Evolutionary conservation across 257 asterid genomes (phyloP).

Genomic region (Agastache rugosa): DNA sequence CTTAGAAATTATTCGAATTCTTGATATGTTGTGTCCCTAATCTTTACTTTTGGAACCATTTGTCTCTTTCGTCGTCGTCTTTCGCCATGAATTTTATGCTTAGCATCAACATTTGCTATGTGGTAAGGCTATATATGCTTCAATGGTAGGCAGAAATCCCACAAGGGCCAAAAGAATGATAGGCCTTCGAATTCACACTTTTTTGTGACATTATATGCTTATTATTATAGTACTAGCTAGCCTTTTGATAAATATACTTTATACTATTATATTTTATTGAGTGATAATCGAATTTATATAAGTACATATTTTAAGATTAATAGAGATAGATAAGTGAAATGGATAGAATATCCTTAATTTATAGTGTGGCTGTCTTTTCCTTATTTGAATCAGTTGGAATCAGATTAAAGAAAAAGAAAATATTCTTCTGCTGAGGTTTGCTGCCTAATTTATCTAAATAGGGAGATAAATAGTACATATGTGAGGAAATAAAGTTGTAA

Average conservation of each 20-base stretch:
- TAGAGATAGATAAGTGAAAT: neutral
- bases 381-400: constrained; percentile 32
- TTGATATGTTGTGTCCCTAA: constrained; percentile 13
- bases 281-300: constrained; percentile 4
- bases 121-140: constrained; percentile 14
- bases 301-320: neutral
- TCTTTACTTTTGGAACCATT: neutral
- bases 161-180: neutral
- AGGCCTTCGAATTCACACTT: constrained; percentile 9
- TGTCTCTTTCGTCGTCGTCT: constrained; percentile 2
- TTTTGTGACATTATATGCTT: constrained; percentile 37
- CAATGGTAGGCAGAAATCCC: constrained; percentile 41
- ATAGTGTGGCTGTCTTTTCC: constrained; percentile 35
- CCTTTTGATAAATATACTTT: neutral
- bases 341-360: constrained; percentile 35
- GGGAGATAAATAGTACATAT: constrained; percentile 2
- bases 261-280: neutral
- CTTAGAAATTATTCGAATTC: constrained; percentile 7
- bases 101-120: constrained; percentile 25
- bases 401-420: constrained; percentile 22
- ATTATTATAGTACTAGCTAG: neutral
- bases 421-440: constrained; percentile 24
- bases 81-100: constrained; percentile 16
- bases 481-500: constrained; percentile 27
- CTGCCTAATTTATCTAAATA: constrained; percentile 39